Evolutionary conservation across 257 asterid genomes (phyloP).

Genomic region (Ajuga chamaepitys): DNA sequence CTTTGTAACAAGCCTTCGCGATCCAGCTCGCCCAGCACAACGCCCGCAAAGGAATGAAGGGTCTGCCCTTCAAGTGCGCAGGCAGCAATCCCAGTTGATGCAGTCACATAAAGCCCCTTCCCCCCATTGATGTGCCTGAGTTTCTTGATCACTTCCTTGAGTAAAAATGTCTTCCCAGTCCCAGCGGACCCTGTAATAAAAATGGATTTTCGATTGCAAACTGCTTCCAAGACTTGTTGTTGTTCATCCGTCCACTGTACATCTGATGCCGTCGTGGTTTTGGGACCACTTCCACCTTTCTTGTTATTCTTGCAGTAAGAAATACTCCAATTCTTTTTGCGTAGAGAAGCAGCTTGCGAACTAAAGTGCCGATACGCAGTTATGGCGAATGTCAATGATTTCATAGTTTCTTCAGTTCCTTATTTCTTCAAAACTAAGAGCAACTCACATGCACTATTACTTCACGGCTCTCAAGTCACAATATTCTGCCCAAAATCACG

Average conservation of each 20-base stretch:
- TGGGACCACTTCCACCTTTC: conserved; percentile 13
- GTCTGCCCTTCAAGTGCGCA: conserved; percentile 51
- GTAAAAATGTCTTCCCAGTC: conserved; percentile 60
- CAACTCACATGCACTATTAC: too few species aligned
- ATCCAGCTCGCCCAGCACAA: conserved; percentile 33
- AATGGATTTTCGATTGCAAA: conserved; percentile 42
- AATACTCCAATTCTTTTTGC: conserved; percentile 2
- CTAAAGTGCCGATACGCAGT: conserved; percentile 33
- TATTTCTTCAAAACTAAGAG: too few species aligned
- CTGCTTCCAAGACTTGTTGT: conserved; percentile 40
- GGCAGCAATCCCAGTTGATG: conserved; percentile 74
- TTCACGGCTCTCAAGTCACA: neutral
- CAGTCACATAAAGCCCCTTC: conserved; percentile 54
- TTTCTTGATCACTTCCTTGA: conserved; percentile 34
- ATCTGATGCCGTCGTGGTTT: conserved; percentile 20
- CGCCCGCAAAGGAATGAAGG: conserved; percentile 57
- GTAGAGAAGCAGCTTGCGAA: conserved; percentile 24
- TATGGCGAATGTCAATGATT: conserved; percentile 29
- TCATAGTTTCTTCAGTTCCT: conserved; percentile 21
- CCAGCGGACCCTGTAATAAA: conserved; percentile 83
- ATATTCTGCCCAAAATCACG: too few species aligned
- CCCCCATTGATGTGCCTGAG: conserved; percentile 48
- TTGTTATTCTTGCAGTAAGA: conserved; percentile 10
- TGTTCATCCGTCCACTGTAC: conserved; percentile 59
- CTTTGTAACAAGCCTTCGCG: conserved; percentile 26